Base-by-base conservation (phyloP, 2,329 filamentous ascomycete species). In the Monilinia aucupariae region DNA sequence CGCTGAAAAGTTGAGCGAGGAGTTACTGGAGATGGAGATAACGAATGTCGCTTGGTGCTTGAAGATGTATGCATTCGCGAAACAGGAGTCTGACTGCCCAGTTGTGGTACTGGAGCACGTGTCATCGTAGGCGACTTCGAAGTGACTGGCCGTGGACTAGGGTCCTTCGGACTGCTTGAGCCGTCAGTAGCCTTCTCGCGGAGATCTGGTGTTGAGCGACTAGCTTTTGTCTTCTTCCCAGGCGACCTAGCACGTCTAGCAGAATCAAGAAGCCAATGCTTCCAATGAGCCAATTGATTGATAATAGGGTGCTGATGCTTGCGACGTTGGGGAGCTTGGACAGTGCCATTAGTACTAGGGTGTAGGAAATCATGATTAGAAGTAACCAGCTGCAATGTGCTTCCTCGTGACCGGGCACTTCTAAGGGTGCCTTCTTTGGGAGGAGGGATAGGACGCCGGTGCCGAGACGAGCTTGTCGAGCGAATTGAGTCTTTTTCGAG, bases 11-110 rank as follows among this genome's bases (percentile, higher is more conserved):
- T 90, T 6, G 91, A 92, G 47, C 92, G 88, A 4, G 94, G 93
- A 0, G 94, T 97, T 48, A 97, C 76, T 0, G 94, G 93, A 3
- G 87, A 88, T 0, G 94, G 94, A 0, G 91, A 96, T 12, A 96
- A 78, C 0, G 92, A 96, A 65, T 91, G 89, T 20, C 91, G 84
- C 71, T 88, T 88, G 71, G 88, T 88, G 71, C 73, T 76, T 9
- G 74, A 70, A 50, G 78, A 74, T 64, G 79, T 73, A 66, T 76
- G 72, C 50, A 75, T 72, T n/a, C 74, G 72, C 41, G 72, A 67
- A 45, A 75, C 67, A 63, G 56, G 72, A 62, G 66, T 73, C 65
- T 69, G 74, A 52, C 49, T 66, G 67, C 64, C 69, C 48, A 60
- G 75, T 70, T 37, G 75, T 72, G 30, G 74, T 68, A 60, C 71